These are phyloP conservation scores for Apiospora hydei DNA, from an alignment of 2,329 filamentous ascomycete genomes.

Conservation along the genomic window DNA sequence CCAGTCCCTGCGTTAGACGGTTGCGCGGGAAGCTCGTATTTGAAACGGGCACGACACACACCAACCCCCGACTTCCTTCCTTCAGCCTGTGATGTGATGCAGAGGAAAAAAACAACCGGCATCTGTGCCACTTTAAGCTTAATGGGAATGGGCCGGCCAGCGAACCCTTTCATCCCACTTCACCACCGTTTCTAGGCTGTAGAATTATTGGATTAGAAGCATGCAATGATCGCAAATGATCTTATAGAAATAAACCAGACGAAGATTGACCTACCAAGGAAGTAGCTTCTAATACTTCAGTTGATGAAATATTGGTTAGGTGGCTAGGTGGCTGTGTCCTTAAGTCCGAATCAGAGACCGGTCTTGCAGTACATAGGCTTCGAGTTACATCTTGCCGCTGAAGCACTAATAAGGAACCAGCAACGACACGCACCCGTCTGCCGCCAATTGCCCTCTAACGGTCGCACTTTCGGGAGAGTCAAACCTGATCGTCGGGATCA, in stretches of 20 bases:
- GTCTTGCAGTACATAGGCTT: background rate
- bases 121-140: conserved; percentile 20
- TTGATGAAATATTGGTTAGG: background rate
- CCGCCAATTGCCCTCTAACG: conserved; percentile 1
- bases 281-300: background rate
- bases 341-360: background rate
- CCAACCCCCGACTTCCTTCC: background rate
- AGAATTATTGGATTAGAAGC: too few relatives aligned
- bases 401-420: background rate
- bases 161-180: background rate
- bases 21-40: conserved; percentile 7
- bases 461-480: background rate
- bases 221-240: background rate
- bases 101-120: background rate
- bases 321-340: background rate
- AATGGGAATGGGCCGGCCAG: background rate
- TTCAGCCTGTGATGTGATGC: too few relatives aligned
- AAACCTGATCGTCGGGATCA: conserved; percentile 15
- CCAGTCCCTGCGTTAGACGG: background rate
- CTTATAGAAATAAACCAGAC: too few relatives aligned
- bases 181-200: background rate
- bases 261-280: background rate
- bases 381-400: background rate
- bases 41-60: conserved; percentile 13
- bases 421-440: background rate